Conservation (phyloP, 2,329 filamentous ascomycete genomes). For the Cyphellophora attinorum region DNA sequence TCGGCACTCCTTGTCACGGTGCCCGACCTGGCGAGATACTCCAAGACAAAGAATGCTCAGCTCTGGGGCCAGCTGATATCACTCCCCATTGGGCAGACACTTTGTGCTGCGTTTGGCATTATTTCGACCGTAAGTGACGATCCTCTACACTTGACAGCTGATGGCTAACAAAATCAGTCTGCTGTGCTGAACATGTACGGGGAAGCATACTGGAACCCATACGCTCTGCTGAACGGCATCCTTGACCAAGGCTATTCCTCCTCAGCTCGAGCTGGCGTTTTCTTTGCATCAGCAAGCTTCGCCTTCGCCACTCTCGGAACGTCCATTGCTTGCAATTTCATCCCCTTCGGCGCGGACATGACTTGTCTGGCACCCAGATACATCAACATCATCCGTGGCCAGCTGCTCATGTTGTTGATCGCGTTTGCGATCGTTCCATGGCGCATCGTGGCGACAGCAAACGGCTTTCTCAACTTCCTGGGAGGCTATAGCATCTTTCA, state of each 20-base stretch:
- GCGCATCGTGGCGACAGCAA: conserved; percentile 18
- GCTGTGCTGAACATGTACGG: conserved; percentile 26
- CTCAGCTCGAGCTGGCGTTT: conserved; percentile 23
- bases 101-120: conserved; percentile 18
- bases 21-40: conserved; percentile 29
- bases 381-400: conserved; percentile 24
- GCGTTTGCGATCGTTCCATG: conserved; percentile 24
- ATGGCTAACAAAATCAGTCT: conserved; percentile 20
- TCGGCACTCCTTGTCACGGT: conserved; percentile 28
- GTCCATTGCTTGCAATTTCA: conserved; percentile 21
- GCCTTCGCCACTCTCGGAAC: conserved; percentile 19
- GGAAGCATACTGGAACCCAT: conserved; percentile 29
- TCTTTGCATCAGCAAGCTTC: conserved; percentile 21
- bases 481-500: conserved; percentile 19
- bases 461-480: conserved; percentile 18
- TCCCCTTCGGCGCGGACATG: conserved; percentile 27
- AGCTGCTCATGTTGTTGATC: conserved; percentile 24
- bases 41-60: conserved; percentile 23
- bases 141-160: background rate
- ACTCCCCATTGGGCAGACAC: conserved; percentile 14
- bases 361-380: conserved; percentile 23
- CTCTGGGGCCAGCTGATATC: conserved; percentile 21
- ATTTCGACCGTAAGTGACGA: conserved; percentile 15
- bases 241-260: conserved; percentile 27
- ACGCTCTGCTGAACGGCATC: conserved; percentile 27